Conservation (phyloP, 768 basidiomycete species). For the Pleurotus pulmonarius region DNA sequence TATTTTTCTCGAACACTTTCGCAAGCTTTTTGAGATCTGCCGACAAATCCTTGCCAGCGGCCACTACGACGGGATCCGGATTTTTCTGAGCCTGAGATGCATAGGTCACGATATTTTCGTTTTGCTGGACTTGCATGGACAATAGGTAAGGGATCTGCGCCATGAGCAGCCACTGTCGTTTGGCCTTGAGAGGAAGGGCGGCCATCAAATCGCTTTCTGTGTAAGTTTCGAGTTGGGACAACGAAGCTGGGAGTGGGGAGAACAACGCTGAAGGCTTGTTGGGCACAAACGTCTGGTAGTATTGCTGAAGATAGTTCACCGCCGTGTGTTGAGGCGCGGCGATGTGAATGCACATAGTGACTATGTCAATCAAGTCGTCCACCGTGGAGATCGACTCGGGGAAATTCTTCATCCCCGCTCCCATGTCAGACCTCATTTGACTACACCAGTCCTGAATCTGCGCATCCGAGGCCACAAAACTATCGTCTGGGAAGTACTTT, state of each 20-base stretch:
- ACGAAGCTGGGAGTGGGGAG: constrained; percentile 16
- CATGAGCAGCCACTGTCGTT: constrained; percentile 23
- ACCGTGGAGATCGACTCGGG: constrained; percentile 19
- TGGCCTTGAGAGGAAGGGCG: constrained; percentile 18
- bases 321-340: constrained; percentile 28
- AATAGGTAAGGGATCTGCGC: constrained; percentile 25
- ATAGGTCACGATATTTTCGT: constrained; percentile 20
- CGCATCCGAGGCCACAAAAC: constrained; percentile 15
- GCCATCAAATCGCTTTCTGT: constrained; percentile 16
- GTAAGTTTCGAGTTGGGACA: constrained; percentile 15
- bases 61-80: constrained; percentile 7
- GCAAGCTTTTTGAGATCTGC: constrained; percentile 15
- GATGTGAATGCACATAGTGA: constrained; percentile 29
- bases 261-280: constrained; percentile 25
- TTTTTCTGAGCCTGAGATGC: constrained; percentile 10
- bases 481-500: constrained; percentile 15
- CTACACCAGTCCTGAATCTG: constrained; percentile 2
- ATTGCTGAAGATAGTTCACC: constrained; percentile 29
- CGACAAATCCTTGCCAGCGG: constrained; percentile 20
- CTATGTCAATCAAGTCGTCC: constrained; percentile 22
- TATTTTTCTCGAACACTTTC: constrained; percentile 12
- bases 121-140: constrained; percentile 18
- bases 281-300: constrained; percentile 26
- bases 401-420: constrained; percentile 19
- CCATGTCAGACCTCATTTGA: background rate